phyloP scores from a whole-genome alignment of 202 grass and related monocot species.

The Panicum hallii region DNA sequence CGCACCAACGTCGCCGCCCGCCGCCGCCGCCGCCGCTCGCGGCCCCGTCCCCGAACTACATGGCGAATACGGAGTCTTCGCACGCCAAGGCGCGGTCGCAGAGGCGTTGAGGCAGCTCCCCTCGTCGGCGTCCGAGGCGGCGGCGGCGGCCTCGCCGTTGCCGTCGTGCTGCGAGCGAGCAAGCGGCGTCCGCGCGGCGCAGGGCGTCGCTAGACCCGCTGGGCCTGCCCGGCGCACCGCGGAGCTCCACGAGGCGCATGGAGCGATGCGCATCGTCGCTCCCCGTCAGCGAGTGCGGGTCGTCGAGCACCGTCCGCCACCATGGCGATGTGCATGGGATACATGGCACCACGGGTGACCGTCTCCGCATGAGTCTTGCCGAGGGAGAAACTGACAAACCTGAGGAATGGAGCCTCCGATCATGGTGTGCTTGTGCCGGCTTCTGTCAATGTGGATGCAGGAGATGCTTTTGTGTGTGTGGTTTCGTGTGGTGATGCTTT shows the following conservation, averaged over 20 bases:
- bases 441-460: not conserved
- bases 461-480: not conserved
- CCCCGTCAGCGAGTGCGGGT: slow-evolving; percentile 64
- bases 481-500: not conserved
- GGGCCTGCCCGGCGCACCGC: slow-evolving; percentile 34
- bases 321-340: not conserved
- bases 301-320: slow-evolving; percentile 53
- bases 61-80: slow-evolving; percentile 86
- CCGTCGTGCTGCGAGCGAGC: slow-evolving; percentile 34
- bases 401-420: not conserved
- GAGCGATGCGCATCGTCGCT: slow-evolving; percentile 55
- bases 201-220: slow-evolving; percentile 54
- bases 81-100: slow-evolving; percentile 74
- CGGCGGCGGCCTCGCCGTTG: not conserved
- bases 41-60: slow-evolving; percentile 54
- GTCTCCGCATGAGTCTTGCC: not conserved
- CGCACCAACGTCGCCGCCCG: no score
- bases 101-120: slow-evolving; percentile 36
- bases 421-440: no score
- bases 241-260: slow-evolving; percentile 33
- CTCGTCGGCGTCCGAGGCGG: not conserved
- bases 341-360: no score
- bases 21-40: no score
- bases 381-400: not conserved
- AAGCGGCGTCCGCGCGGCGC: slow-evolving; percentile 6